Percentiles rank a stretch among this genome's conserved stretches.
phyloP scores from a whole-genome alignment of 1,139 yeast species.

The Candida freyschussii region DNA sequence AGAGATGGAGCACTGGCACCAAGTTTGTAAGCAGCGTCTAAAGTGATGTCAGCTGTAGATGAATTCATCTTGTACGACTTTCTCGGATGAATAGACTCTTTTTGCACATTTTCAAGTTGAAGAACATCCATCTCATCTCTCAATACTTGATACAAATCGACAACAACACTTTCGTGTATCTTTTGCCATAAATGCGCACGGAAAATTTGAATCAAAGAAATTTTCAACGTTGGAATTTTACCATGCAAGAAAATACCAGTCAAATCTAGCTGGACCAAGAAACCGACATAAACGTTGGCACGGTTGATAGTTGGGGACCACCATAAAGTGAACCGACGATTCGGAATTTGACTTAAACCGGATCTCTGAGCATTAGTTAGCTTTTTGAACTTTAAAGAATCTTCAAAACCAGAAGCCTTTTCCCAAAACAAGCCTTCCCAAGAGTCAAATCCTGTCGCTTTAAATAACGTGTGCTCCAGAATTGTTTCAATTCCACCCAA shows the following conservation, averaged over 20 bases:
- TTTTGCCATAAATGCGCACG: conserved; percentile 99
- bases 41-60: conserved; percentile 85
- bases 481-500: conserved; percentile 97
- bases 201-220: conserved; percentile 91
- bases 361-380: conserved; percentile 96
- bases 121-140: conserved; percentile 83
- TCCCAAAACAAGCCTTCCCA: conserved; percentile 99
- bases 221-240: conserved; percentile 93
- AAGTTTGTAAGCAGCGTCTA: conserved; percentile 79
- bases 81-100: conserved; percentile 93
- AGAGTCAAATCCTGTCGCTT: conserved; percentile 95
- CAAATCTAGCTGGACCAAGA: conserved; percentile 89
- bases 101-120: conserved; percentile 81
- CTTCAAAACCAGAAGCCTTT: conserved; percentile 94
- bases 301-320: conserved; percentile 99
- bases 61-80: conserved; percentile 97
- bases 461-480: conserved; percentile 88
- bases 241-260: conserved; percentile 98
- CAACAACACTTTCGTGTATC: conserved; percentile 92
- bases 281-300: conserved; percentile 97
- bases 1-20: conserved; percentile 79
- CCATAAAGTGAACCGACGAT: conserved; percentile 95
- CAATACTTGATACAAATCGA: conserved; percentile 86
- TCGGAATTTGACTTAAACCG: conserved; percentile 96
- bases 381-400: conserved; percentile 88